phyloP scores from a whole-genome alignment of 202 grass and related monocot species.

The Setaria viridis region DNA sequence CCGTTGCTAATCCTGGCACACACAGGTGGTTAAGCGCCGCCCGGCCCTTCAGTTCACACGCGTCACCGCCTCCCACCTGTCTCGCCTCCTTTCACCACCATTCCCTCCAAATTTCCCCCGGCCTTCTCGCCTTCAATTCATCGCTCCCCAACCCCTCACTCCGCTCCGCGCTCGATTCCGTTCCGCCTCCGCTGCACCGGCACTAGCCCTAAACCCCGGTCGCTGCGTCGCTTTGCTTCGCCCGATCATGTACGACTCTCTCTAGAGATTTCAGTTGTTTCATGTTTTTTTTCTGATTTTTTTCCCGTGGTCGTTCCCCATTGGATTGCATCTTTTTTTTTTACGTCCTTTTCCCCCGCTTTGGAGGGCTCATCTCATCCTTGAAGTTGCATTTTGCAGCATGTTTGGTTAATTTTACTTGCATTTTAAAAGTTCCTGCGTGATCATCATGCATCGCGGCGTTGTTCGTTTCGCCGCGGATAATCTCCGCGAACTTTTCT shows the following conservation, averaged over 20 bases:
- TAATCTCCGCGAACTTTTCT: not conserved
- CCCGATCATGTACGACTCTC: not conserved
- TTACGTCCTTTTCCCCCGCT: not conserved
- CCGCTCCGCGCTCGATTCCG: not conserved
- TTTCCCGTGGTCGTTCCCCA: not conserved
- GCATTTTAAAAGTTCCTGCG: not conserved
- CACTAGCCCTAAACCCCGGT: slow-evolving; percentile 35
- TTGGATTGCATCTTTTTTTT: not conserved
- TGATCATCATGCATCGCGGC: not conserved
- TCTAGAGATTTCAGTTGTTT: not conserved
- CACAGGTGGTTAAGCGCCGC: slow-evolving; percentile 30
- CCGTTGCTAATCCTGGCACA: slow-evolving; percentile 53
- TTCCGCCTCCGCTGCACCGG: slow-evolving; percentile 7
- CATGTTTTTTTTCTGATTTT: not conserved
- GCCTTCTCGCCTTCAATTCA: slow-evolving; percentile 35
- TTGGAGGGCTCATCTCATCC: not conserved
- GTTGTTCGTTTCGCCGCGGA: not conserved
- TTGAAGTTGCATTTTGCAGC: not conserved
- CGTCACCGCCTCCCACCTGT: slow-evolving; percentile 41
- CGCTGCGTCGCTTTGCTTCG: not conserved
- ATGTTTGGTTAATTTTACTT: not conserved
- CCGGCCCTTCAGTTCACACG: slow-evolving; percentile 27
- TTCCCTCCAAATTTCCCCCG: slow-evolving; percentile 49
- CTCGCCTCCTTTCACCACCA: slow-evolving; percentile 8
- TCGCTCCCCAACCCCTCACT: slow-evolving; percentile 6